Conservation (phyloP, 176 grass and related monocot species). For the Thalia dealbata region DNA sequence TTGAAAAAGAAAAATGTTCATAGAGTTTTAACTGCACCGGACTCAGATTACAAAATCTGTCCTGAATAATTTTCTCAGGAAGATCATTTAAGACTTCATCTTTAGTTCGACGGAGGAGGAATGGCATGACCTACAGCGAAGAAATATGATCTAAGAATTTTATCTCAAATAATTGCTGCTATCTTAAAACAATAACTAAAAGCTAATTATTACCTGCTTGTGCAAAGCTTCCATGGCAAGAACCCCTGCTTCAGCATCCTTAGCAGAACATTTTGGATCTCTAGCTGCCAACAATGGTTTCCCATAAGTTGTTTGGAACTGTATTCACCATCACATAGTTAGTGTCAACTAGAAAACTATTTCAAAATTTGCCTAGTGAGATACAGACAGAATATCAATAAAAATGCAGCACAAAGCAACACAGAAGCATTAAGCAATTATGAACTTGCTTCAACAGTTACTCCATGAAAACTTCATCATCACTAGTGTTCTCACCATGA, state of each 20-base stretch:
- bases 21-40: conserved; percentile 85
- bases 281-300: conserved; percentile 87
- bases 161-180: conserved; percentile 3
- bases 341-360: conserved; percentile 3
- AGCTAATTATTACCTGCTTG: conserved; percentile 60
- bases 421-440: neutral
- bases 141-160: conserved; percentile 3
- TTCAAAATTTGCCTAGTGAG: neutral
- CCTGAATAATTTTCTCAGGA: conserved; percentile 99
- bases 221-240: conserved; percentile 99
- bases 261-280: conserved; percentile 98
- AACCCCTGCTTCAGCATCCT: conserved; percentile 96
- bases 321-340: conserved; percentile 18
- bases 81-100: conserved; percentile 97
- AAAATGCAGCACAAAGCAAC: neutral
- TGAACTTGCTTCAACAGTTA: too few species aligned
- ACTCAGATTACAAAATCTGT: conserved; percentile 86
- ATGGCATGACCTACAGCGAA: conserved; percentile 79
- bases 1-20: conserved; percentile 84
- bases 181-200: conserved; percentile 7
- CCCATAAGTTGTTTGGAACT: conserved; percentile 96
- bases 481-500: too few species aligned
- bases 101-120: conserved; percentile 96
- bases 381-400: neutral
- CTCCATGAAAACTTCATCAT: too few species aligned